Base-by-base conservation (phyloP, 2,329 filamentous ascomycete species). In the Pseudogymnoascus sp. region DNA sequence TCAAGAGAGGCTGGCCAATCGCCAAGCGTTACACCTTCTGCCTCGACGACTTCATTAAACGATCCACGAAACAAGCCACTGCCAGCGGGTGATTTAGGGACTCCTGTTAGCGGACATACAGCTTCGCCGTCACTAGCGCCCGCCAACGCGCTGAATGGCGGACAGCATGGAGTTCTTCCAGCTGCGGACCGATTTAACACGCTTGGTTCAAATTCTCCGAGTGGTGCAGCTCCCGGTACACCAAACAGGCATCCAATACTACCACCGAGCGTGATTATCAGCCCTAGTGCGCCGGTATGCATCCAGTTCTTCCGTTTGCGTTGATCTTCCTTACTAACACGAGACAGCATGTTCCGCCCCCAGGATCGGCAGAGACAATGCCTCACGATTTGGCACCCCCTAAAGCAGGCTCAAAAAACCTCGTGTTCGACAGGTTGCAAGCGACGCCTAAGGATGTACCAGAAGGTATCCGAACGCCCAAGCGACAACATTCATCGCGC, bases 301-400 rank as follows among this genome's bases (percentile, higher is more conserved):
- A 68, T n/a, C 51, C 5, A 34, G n/a, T 18, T 12, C 29, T n/a
- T 29, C 47, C 47, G 5, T 57, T 14, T 57, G 29, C 26, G 10
- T 57, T 18, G 14, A 12, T 10, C 10, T 29, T 34, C 51, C 34
- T 57, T 57, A 14, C 5, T 57, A 34, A 57, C 51, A 61, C 18
- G 14, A 31, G 12, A 61, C 37, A 95, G 92, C 95, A 99, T 78
- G 81, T 95, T 51, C 93, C 95, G 61, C 92, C 92, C 66, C 95
- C 95, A 59, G 95, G 95, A 69, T 89, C 93, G 64, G 89, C 93
- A 68, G 95, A 99, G 79, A 97, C 93, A 5, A 97, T 99, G 93
- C 95, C 95, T 62, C 91, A 96, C 73, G 95, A 99, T 74, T 86
- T 99, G 65, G 91, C 92, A 31, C 95, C 95, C 62, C 95, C 95